Conservation (phyloP, 164 flowering plant genomes). For the Berberis thunbergii region DNA sequence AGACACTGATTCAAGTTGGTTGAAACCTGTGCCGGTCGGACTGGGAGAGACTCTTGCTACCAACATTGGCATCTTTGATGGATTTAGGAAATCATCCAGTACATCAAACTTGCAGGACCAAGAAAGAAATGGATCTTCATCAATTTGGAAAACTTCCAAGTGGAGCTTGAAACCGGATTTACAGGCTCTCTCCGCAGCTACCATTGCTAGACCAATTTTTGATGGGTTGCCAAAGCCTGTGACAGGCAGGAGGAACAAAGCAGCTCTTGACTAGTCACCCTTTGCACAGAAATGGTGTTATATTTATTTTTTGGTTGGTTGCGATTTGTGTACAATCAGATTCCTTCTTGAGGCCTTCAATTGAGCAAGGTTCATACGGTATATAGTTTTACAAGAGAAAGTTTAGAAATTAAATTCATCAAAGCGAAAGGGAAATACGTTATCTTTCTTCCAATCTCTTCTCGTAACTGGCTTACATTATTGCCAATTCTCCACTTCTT, state of each 20-base stretch:
- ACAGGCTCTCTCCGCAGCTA: constrained; percentile 40
- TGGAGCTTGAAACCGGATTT: constrained; percentile 71
- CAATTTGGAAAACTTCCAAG: constrained; percentile 47
- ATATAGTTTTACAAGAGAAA: constrained; percentile 1
- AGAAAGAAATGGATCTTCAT: constrained; percentile 27
- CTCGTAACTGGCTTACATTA: background rate
- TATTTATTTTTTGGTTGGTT: background rate
- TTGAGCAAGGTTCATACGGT: constrained; percentile 6
- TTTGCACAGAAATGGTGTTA: background rate
- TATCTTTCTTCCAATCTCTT: background rate
- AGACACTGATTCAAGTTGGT: constrained; percentile 30
- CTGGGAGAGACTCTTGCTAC: constrained; percentile 29
- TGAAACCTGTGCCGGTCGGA: constrained; percentile 22
- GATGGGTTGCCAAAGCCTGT: constrained; percentile 75
- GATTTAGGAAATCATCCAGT: constrained; percentile 74
- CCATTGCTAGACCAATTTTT: constrained; percentile 66
- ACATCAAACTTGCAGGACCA: constrained; percentile 60
- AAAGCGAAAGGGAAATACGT: background rate
- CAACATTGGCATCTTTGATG: constrained; percentile 22
- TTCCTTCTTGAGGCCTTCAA: constrained; percentile 1
- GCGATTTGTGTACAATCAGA: background rate
- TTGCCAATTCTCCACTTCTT: background rate
- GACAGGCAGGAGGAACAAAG: constrained; percentile 50
- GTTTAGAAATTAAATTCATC: background rate
- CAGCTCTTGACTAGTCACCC: constrained; percentile 57